A percentile compares a stretch with the other conserved stretches of the same genome.
Conservation (phyloP, 768 basidiomycete species). For the Mycena belliarum region DNA sequence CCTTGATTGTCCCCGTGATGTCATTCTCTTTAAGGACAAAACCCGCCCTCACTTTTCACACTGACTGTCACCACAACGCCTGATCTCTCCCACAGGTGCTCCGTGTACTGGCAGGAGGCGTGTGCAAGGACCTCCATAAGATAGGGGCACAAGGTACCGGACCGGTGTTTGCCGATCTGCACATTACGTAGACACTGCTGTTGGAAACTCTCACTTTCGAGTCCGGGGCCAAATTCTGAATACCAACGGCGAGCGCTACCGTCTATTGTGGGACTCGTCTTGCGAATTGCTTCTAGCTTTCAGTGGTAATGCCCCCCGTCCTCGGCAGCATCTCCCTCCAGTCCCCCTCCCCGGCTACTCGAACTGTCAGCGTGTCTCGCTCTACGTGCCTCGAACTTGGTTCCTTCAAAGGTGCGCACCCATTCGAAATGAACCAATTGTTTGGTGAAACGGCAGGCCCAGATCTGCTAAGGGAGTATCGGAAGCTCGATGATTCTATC, state of each 20-base stretch:
- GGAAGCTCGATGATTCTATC: slow-evolving; percentile 77
- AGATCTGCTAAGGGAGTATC: slow-evolving; percentile 84
- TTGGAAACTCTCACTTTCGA: too few species aligned
- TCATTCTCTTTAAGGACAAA: neutral
- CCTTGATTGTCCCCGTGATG: slow-evolving; percentile 1
- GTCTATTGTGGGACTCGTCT: too few species aligned
- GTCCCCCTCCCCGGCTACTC: slow-evolving; percentile 64
- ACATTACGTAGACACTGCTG: too few species aligned
- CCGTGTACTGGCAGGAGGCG: too few species aligned
- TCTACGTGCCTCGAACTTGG: slow-evolving; percentile 53
- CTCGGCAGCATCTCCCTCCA: slow-evolving; percentile 73
- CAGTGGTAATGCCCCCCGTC: slow-evolving; percentile 43
- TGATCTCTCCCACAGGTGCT: neutral
- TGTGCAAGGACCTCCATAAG: neutral
- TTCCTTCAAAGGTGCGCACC: slow-evolving; percentile 12
- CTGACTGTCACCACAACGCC: neutral
- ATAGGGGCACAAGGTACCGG: neutral
- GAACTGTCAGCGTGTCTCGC: slow-evolving; percentile 71
- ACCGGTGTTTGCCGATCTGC: neutral
- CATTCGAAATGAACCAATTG: neutral
- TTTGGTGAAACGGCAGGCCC: slow-evolving; percentile 58
- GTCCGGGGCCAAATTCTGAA: too few species aligned
- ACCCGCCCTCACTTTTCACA: neutral
- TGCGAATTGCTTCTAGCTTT: too few species aligned
- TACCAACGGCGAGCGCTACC: neutral